Evolutionary conservation across 306 rosid genomes (phyloP), one percentile per base, ranked within the genome.

Genomic region (Adenanthera pavonina): DNA sequence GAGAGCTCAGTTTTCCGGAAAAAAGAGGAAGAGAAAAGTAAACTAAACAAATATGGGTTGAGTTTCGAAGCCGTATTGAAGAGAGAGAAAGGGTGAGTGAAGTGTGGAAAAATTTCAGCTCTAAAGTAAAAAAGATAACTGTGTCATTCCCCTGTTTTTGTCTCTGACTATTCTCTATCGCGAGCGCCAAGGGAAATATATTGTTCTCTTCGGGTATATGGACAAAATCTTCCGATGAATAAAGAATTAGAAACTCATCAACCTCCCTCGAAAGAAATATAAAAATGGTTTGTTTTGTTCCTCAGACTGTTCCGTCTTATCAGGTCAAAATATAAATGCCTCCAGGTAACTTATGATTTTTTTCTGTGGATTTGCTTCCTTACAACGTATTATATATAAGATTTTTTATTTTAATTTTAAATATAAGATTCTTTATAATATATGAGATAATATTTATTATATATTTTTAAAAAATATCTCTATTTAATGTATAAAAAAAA

Each of bases 81-180:
- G 89, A 85, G 87, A 82, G 89, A 81, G 90, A 86, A 53, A 30
- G 80, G 13, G 73, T 16, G 52, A 74, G 86, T 77, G 75, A 59
- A 84, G 83, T 36, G 76, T 69, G 73, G 33, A 56, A 82, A 79
- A 53, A 78, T 74, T 79, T 51, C 74, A 82, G 25, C 20, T 17
- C 51, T 46, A 13, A 30, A 36, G 12, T 74, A 60, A 34, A 84
- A 74, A 76, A 49, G 75, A 67, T 75, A 51, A 46, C 69, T 30
- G 30, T 33, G 35, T 61, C 35, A 34, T 13, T 13, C 6, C 20
- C 54, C 5, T 25, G 59, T 46, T 6, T 46, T 6, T 2, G 34
- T 68, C 81, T 6, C 61, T 41, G 33, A 20, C n/a, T 51, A 67
- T 78, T 38, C 13, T 33, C 33, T 30, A 40, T 30, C 35, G n/a